Evolutionary conservation across 2,329 filamentous ascomycete genomes (phyloP), one percentile per base, ranked within the genome.

Genomic region (Colletotrichum tamarilloi): DNA sequence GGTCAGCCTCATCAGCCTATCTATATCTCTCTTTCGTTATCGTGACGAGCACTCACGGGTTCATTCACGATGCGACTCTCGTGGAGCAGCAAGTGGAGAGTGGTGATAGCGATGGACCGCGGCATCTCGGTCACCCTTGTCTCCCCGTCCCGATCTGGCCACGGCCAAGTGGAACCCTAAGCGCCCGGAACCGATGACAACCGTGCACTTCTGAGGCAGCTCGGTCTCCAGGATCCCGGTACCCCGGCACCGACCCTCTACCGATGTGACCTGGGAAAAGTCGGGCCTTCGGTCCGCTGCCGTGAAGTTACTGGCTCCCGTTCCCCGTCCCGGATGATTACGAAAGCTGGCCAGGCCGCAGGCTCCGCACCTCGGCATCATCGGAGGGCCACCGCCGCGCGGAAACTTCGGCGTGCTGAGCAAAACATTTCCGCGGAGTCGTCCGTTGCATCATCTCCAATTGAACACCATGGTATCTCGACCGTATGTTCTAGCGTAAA

Each of bases 261-360:
- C 67, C 57, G 35, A 42, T 59, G 65, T 56, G 52, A 63, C 32
- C 19, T 72, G 35, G 64, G 32, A 42, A 30, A 12, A 49, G 16
- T 53, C 69, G 69, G 69, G 65, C 65, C 57, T 72, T 68, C 65
- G 65, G 69, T 63, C 69, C 65, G 58, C 28, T 72, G 58, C 65
- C 69, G 58, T 62, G 52, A 26, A 19, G 22, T 28, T 8, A 38
- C 30, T 46, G 26, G 35, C 30, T 28, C 52, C 64, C 22, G 42
- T 52, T 12, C 38, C 52, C 57, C 22, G 42, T 52, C 19, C 64
- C 69, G 58, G 6, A 56, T 46, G 65, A 62, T 58, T 68, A 62
- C 26, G 28, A 62, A 57, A 62, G 32, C 63, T 32, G 63, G 12
- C 42, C 16, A 16, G 12, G n/a, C 69, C 58, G 57, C 65, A 14